phyloP scores from a whole-genome alignment of 345 rosid genomes.

The Syzygium grande region DNA sequence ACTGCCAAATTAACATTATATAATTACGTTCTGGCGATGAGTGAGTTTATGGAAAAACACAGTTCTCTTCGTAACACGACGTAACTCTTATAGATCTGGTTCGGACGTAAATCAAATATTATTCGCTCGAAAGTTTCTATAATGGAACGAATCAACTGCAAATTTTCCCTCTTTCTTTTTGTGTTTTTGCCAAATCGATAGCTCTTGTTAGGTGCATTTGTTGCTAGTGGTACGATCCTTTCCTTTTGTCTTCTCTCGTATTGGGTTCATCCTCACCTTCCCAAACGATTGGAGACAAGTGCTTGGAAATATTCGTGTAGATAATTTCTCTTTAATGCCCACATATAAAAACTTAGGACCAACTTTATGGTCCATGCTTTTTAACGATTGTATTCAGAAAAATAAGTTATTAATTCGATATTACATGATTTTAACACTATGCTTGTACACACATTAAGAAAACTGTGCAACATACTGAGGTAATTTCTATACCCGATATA shows the following conservation, averaged over 20 bases:
- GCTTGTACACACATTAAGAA: not conserved
- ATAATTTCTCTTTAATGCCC: not conserved
- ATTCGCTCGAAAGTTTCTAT: not conserved
- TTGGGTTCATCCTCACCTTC: not conserved
- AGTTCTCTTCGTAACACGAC: not conserved
- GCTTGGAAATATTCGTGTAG: not conserved
- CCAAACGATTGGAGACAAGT: not conserved
- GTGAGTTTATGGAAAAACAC: not conserved
- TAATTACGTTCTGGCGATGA: not conserved
- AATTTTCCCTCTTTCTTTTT: not conserved
- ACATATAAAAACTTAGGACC: not conserved
- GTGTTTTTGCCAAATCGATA: not conserved
- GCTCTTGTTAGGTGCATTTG: not conserved
- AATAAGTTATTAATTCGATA: not conserved
- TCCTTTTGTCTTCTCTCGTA: not conserved
- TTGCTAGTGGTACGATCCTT: not conserved
- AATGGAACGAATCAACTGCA: not conserved
- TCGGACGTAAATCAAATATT: not conserved
- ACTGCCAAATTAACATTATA: not conserved
- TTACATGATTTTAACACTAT: not conserved
- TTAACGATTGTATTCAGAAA: not conserved
- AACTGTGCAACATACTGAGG: not conserved
- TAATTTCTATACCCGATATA: not conserved
- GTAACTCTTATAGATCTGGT: not conserved
- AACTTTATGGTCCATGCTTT: not conserved